Percentiles rank a stretch among this genome's conserved stretches.
Evolutionary conservation across 2,329 filamentous ascomycete species (phyloP).

Genomic region (Immersiporthe knoxdaviesiana): DNA sequence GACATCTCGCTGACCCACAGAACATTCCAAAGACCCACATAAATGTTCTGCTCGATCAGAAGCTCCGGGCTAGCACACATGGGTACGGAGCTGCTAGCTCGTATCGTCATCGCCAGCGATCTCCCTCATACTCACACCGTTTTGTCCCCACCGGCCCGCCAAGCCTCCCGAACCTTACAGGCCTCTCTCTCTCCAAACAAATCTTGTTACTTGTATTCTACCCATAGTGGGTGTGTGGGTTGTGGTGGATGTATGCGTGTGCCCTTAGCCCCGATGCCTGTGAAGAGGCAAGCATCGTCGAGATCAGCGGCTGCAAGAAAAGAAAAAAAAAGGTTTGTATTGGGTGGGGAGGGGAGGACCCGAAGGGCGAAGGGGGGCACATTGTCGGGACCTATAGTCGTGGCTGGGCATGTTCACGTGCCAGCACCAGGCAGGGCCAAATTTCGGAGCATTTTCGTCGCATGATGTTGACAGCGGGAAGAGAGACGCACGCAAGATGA

Average conservation of each 20-base stretch:
- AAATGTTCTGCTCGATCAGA: slow-evolving; percentile 17
- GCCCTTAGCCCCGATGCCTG: not conserved
- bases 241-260: not conserved
- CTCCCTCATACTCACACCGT: not conserved
- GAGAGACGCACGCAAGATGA: slow-evolving; percentile 20
- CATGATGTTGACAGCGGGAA: slow-evolving; percentile 25
- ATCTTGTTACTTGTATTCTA: too few species aligned
- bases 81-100: slow-evolving; percentile 11
- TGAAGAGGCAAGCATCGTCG: not conserved
- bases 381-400: not conserved
- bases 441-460: slow-evolving; percentile 26
- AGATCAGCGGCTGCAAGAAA: not conserved
- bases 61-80: not conserved
- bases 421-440: not conserved
- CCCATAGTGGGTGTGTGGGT: not conserved
- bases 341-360: not conserved
- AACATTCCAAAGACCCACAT: slow-evolving; percentile 18
- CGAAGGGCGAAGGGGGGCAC: not conserved
- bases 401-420: slow-evolving; percentile 17
- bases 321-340: not conserved
- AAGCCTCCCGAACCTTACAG: slow-evolving; percentile 16
- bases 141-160: not conserved
- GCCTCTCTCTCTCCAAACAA: not conserved
- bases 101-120: slow-evolving; percentile 6
- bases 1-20: slow-evolving; percentile 24